A percentile compares a stretch with the other conserved stretches of the same genome.
Conservation (phyloP, 768 basidiomycete species). For the Hydnomerulius pinastri region DNA sequence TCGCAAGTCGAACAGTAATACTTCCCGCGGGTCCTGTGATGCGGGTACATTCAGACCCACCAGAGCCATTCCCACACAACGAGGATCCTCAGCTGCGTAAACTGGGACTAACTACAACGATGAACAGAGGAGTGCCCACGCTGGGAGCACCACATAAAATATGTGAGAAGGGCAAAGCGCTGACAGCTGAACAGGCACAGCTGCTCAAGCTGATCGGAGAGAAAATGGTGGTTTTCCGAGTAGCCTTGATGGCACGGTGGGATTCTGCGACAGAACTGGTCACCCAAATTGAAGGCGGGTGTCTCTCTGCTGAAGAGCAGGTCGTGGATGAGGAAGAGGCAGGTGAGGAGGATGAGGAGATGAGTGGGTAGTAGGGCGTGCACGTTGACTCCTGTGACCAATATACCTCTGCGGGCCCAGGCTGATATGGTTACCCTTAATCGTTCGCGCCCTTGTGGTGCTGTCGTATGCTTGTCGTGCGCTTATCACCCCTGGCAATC, state of each 20-base stretch:
- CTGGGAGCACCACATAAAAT: slow-evolving; percentile 78
- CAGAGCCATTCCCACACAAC: slow-evolving; percentile 93
- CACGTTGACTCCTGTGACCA: neutral
- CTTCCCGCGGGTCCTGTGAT: slow-evolving; percentile 86
- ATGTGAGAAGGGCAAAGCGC: slow-evolving; percentile 77
- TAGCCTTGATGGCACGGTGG: slow-evolving; percentile 74
- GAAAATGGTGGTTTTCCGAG: slow-evolving; percentile 83
- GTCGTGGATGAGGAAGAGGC: slow-evolving; percentile 30
- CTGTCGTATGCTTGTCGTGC: neutral
- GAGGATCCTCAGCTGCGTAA: slow-evolving; percentile 96
- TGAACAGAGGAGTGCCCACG: slow-evolving; percentile 88
- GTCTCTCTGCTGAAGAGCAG: slow-evolving; percentile 36
- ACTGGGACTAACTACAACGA: slow-evolving; percentile 81
- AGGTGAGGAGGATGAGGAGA: slow-evolving; percentile 42
- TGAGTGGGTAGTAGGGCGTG: slow-evolving; percentile 50
- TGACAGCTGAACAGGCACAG: slow-evolving; percentile 89
- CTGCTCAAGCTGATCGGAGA: slow-evolving; percentile 89
- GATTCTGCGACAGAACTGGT: slow-evolving; percentile 68
- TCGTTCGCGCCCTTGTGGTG: no score
- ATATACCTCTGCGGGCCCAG: neutral
- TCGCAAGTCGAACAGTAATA: slow-evolving; percentile 69
- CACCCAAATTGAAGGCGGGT: slow-evolving; percentile 52
- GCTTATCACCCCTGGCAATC: neutral
- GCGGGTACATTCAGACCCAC: slow-evolving; percentile 74
- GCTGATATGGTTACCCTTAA: slow-evolving; percentile 10